phyloP scores from a whole-genome alignment of 768 basidiomycete genomes.

The Mycena epipterygia region DNA sequence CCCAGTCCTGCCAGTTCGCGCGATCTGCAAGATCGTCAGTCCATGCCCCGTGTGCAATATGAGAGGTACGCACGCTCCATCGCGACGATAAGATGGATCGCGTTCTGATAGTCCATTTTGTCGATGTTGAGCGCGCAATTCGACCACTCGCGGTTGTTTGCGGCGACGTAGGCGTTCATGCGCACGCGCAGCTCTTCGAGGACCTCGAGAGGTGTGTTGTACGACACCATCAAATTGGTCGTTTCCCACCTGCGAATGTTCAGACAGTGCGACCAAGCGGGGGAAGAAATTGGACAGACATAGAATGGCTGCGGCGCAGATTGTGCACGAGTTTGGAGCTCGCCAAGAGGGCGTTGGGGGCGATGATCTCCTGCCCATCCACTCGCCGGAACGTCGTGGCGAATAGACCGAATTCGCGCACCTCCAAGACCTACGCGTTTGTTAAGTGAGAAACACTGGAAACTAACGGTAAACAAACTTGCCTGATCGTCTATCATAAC shows the following conservation, averaged over 20 bases:
- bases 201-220: conserved; percentile 77
- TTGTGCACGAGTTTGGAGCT: conserved; percentile 84
- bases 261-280: background rate
- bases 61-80: conserved; percentile 72
- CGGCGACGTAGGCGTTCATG: conserved; percentile 69
- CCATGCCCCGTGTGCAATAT: background rate
- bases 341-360: conserved; percentile 81
- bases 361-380: conserved; percentile 85
- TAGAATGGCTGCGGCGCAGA: conserved; percentile 79
- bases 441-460: conserved; percentile 3
- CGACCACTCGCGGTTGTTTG: conserved; percentile 83
- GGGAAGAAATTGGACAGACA: conserved; percentile 58
- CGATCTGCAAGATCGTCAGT: conserved; percentile 61
- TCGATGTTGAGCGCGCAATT: conserved; percentile 76
- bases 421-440: conserved; percentile 58
- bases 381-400: conserved; percentile 85
- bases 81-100: conserved; percentile 73
- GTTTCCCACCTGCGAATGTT: conserved; percentile 69
- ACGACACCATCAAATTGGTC: conserved; percentile 74
- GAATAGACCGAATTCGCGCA: conserved; percentile 85
- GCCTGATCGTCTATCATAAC: conserved; percentile 86
- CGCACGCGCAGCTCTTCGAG: conserved; percentile 76
- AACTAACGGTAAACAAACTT: conserved; percentile 20
- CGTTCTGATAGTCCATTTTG: conserved; percentile 85
- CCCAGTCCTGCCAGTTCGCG: conserved; percentile 92